phyloP scores from a whole-genome alignment of 2,329 filamentous ascomycete genomes.

The Escovopsis weberi region DNA sequence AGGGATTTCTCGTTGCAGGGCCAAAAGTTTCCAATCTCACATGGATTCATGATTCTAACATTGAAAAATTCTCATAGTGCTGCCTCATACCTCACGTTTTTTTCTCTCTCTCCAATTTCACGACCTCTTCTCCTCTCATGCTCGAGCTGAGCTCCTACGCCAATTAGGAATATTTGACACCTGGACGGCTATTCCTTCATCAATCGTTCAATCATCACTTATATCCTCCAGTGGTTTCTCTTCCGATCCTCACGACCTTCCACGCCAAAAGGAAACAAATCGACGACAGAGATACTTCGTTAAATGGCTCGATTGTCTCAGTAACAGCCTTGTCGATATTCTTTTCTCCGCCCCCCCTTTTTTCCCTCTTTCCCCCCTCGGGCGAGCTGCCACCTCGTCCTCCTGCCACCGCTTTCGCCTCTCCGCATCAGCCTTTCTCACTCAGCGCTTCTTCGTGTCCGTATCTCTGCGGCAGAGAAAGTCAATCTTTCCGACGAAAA shows the following conservation, averaged over 20 bases:
- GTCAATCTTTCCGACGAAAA: slow-evolving; percentile 21
- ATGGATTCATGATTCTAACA: neutral
- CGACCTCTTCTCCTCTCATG: slow-evolving; percentile 1
- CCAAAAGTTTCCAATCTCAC: too few species aligned
- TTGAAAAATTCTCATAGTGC: neutral
- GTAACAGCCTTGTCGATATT: slow-evolving; percentile 10
- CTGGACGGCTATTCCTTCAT: slow-evolving; percentile 2
- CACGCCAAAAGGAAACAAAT: slow-evolving; percentile 8
- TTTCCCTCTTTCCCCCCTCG: slow-evolving; percentile 5
- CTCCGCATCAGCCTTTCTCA: neutral
- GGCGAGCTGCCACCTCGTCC: neutral
- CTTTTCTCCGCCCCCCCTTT: slow-evolving; percentile 4
- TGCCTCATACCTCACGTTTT: slow-evolving; percentile 1
- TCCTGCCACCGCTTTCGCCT: neutral
- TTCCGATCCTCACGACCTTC: slow-evolving; percentile 2
- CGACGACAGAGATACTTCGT: slow-evolving; percentile 10
- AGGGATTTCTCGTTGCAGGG: too few species aligned
- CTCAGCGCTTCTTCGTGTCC: slow-evolving; percentile 3
- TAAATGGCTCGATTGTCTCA: slow-evolving; percentile 20
- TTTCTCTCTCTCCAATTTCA: neutral
- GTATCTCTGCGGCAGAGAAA: slow-evolving; percentile 8
- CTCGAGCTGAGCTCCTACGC: slow-evolving; percentile 2
- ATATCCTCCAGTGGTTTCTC: neutral
- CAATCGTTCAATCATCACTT: slow-evolving; percentile 6
- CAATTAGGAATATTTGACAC: slow-evolving; percentile 1